These are phyloP conservation scores for Phytophthora constricta DNA, from an alignment of 352 stramenopile genomes.

Conservation along the genomic window DNA sequence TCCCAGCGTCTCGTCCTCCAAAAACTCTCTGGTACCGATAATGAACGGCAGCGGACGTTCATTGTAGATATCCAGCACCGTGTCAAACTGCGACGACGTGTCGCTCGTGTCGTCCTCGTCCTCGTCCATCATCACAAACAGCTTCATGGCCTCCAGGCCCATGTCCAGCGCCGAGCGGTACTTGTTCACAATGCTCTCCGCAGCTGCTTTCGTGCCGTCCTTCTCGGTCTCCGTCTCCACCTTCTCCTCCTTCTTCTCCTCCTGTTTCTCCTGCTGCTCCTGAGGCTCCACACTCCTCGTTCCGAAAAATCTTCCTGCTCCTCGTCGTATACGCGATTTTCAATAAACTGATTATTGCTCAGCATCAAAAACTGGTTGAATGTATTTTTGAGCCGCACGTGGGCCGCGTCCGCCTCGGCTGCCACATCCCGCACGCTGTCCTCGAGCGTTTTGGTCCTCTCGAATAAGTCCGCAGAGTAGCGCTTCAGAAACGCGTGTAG, in stretches of 20 bases:
- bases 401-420: slow-evolving; percentile 64
- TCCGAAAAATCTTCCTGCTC: slow-evolving; percentile 80
- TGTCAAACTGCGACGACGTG: slow-evolving; percentile 64
- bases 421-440: slow-evolving; percentile 75
- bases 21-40: slow-evolving; percentile 86
- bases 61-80: slow-evolving; percentile 90
- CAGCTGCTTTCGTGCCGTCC: slow-evolving; percentile 32
- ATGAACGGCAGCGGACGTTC: slow-evolving; percentile 87
- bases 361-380: slow-evolving; percentile 91
- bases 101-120: slow-evolving; percentile 66
- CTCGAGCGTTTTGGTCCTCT: slow-evolving; percentile 76
- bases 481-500: slow-evolving; percentile 71
- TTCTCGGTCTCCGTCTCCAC: slow-evolving; percentile 29
- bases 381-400: slow-evolving; percentile 83
- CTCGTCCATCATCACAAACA: slow-evolving; percentile 85
- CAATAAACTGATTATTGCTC: slow-evolving; percentile 90
- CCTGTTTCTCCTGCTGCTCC: slow-evolving; percentile 12
- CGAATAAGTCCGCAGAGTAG: slow-evolving; percentile 75
- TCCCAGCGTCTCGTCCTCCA: slow-evolving; percentile 86
- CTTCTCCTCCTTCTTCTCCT: slow-evolving; percentile 26
- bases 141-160: slow-evolving; percentile 84
- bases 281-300: slow-evolving; percentile 16
- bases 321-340: slow-evolving; percentile 91
- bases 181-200: slow-evolving; percentile 72
- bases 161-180: slow-evolving; percentile 81